Percentiles rank a stretch among this genome's conserved stretches.
These are phyloP conservation scores for Hortiboletus rubellus DNA, from an alignment of 1,284 basidiomycete species.

Conservation along the genomic window DNA sequence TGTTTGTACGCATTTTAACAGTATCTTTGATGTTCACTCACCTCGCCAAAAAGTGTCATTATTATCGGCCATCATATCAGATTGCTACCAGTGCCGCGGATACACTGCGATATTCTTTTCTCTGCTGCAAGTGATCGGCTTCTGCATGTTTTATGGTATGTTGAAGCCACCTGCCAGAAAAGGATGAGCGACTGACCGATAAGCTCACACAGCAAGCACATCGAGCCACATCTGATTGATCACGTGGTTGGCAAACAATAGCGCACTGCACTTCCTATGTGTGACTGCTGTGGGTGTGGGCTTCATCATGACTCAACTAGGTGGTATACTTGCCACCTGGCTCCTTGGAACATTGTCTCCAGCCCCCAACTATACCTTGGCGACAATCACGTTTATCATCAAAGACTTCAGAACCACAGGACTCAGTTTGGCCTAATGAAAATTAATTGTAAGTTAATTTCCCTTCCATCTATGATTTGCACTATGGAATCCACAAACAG, in stretches of 20 bases:
- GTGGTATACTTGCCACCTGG: conserved; percentile 59
- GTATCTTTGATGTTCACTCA: not conserved
- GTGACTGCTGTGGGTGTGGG: conserved; percentile 54
- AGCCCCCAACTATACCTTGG: conserved; percentile 44
- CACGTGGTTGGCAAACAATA: conserved; percentile 61
- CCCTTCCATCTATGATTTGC: too few species aligned
- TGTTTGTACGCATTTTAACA: conserved; percentile 31
- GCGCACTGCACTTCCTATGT: conserved; percentile 53
- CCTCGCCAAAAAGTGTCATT: conserved; percentile 36
- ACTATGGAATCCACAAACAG: too few species aligned
- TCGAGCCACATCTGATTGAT: conserved; percentile 39
- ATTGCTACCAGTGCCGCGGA: conserved; percentile 48
- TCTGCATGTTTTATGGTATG: conserved; percentile 49
- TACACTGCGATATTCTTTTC: conserved; percentile 38
- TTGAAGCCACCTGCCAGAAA: not conserved
- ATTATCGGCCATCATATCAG: conserved; percentile 42
- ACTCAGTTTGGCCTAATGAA: too few species aligned
- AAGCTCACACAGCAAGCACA: conserved; percentile 13
- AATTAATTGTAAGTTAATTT: too few species aligned
- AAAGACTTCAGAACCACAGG: too few species aligned
- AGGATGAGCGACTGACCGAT: not conserved
- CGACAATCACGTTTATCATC: conserved; percentile 39
- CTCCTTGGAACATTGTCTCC: conserved; percentile 46
- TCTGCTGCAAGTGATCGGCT: conserved; percentile 43
- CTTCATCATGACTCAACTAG: conserved; percentile 53